Conservation (phyloP, 2,329 filamentous ascomycete species). For the Cladosporium sp. region DNA sequence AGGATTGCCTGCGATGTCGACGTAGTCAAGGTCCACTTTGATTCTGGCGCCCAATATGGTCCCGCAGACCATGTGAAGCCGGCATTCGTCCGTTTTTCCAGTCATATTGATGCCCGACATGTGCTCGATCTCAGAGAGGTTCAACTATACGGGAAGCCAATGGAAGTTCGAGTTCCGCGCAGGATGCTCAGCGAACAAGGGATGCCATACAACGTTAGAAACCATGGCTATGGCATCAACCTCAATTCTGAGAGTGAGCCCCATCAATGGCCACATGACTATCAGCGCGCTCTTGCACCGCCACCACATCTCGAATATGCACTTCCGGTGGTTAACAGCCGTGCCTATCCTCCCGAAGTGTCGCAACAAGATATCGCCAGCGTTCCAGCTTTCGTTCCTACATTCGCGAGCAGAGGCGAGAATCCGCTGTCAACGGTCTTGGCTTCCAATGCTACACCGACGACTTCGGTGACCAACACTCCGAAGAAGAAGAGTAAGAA, state of each 20-base stretch:
- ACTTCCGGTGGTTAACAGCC: too few relatives aligned
- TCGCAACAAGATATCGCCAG: neutral
- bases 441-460: constrained; percentile 17
- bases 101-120: constrained; percentile 6
- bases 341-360: neutral
- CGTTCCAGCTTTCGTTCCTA: neutral
- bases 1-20: neutral
- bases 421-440: neutral
- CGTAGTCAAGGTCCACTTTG: neutral
- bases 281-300: neutral
- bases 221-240: neutral
- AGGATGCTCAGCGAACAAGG: neutral
- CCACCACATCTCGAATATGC: neutral
- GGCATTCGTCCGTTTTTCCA: neutral
- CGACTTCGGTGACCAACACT: constrained; percentile 17
- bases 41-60: neutral
- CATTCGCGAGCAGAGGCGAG: neutral
- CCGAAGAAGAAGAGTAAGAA: constrained; percentile 16
- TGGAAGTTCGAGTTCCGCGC: neutral
- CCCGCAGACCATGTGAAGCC: neutral
- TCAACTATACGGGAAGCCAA: constrained; percentile 7
- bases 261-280: neutral
- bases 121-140: constrained; percentile 16
- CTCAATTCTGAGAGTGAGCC: neutral
- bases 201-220: neutral